phyloP scores from a whole-genome alignment of 768 basidiomycete genomes.

The Lentinula guzmanii region DNA sequence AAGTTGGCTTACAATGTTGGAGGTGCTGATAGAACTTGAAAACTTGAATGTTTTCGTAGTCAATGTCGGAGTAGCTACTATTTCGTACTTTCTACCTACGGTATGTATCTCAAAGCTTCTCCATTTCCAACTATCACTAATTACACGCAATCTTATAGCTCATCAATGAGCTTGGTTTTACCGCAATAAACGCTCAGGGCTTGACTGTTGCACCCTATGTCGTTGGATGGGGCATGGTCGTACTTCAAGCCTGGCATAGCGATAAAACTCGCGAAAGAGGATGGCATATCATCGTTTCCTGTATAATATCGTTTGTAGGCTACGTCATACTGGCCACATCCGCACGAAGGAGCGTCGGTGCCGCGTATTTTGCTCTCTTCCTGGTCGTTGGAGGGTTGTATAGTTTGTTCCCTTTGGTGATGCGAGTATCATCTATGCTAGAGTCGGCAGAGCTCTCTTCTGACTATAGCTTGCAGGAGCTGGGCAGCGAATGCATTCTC shows the following conservation, averaged over 20 bases:
- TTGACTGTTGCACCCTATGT: constrained; percentile 52
- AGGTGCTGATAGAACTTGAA: too few relatives aligned
- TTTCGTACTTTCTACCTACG: constrained; percentile 54
- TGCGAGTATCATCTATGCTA: constrained; percentile 17
- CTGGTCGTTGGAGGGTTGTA: constrained; percentile 50
- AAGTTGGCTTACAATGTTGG: constrained; percentile 10
- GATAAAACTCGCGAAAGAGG: constrained; percentile 49
- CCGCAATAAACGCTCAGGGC: constrained; percentile 51
- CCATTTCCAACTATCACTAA: background rate
- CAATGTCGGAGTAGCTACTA: constrained; percentile 50
- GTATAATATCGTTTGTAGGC: constrained; percentile 39
- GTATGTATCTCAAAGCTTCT: constrained; percentile 18
- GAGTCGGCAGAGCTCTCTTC: background rate
- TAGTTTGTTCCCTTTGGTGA: constrained; percentile 52
- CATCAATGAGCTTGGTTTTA: constrained; percentile 51
- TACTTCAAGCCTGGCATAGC: constrained; percentile 49
- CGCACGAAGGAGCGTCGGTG: constrained; percentile 44
- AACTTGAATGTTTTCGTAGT: constrained; percentile 22
- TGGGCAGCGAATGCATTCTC: constrained; percentile 59
- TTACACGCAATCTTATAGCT: constrained; percentile 24
- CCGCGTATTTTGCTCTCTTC: constrained; percentile 53
- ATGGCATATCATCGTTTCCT: constrained; percentile 48
- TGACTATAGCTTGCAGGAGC: constrained; percentile 20
- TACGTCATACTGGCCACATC: constrained; percentile 49
- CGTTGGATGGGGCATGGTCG: constrained; percentile 40